phyloP scores from a whole-genome alignment of 176 grass and related monocot species.

The Poa pratensis region DNA sequence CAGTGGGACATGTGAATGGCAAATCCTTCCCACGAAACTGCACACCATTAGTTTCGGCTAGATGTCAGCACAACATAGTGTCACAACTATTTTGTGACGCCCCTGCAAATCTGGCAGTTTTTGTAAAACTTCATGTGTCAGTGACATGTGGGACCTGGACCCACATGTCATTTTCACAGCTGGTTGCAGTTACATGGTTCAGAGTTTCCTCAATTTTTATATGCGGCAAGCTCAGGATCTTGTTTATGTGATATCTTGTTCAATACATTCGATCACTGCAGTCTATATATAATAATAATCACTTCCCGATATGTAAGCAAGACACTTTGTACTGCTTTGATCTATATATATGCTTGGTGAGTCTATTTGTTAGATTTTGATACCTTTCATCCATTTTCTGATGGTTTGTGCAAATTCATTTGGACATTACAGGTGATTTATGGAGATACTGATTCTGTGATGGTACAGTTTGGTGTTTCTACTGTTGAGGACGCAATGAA shows the following conservation, averaged over 20 bases:
- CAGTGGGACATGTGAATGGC: neutral
- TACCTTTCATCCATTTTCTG: slow-evolving; percentile 19
- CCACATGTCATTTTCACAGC: neutral
- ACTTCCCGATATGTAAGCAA: neutral
- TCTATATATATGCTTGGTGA: slow-evolving; percentile 14
- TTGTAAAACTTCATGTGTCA: neutral
- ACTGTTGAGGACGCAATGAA: slow-evolving; percentile 87
- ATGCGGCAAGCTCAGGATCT: neutral
- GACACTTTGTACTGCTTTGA: neutral
- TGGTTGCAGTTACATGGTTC: neutral
- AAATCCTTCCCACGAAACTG: neutral
- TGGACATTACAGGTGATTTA: slow-evolving; percentile 78
- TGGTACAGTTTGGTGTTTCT: slow-evolving; percentile 96
- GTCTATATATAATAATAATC: neutral
- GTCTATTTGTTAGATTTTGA: neutral
- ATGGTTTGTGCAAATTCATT: slow-evolving; percentile 7
- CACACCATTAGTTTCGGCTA: neutral
- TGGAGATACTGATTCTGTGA: slow-evolving; percentile 97
- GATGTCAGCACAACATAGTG: neutral
- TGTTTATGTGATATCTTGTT: slow-evolving; percentile 32
- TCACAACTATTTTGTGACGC: neutral
- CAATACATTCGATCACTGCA: slow-evolving; percentile 4
- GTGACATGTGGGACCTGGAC: slow-evolving; percentile 5
- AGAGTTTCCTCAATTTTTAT: neutral
- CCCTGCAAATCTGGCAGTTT: neutral